A percentile compares a stretch with the other conserved stretches of the same genome.
Evolutionary conservation across 345 rosid species (phyloP).

Genomic region (Eucalyptus sp.): DNA sequence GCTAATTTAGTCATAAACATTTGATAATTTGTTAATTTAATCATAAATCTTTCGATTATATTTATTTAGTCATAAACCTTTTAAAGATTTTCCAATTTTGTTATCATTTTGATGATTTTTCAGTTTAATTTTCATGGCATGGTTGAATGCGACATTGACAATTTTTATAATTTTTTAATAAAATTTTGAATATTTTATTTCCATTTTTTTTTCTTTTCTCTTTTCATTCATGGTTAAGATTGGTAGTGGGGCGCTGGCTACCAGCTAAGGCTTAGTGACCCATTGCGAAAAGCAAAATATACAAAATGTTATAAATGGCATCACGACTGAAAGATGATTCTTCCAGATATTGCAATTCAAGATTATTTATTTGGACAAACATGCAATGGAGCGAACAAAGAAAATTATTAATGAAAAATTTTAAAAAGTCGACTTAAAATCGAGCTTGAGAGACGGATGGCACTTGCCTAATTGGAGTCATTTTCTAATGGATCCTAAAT

Average conservation of each 20-base stretch:
- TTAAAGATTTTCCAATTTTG: accelerated
- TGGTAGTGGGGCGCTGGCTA: accelerated
- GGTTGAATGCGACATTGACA: accelerated
- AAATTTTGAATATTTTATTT: no score
- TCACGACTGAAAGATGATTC: background rate
- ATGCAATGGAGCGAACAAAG: background rate
- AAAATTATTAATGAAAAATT: background rate
- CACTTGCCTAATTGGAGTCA: background rate
- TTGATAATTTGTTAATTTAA: no score
- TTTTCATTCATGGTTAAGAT: background rate
- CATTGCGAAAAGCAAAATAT: accelerated
- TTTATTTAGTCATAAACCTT: no score
- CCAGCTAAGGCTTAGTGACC: accelerated
- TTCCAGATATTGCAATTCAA: accelerated
- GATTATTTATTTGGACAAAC: background rate
- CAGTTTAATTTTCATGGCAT: accelerated
- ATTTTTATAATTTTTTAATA: no score
- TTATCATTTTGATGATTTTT: accelerated
- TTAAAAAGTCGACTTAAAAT: background rate
- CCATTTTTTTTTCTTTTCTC: accelerated
- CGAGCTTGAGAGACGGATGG: background rate
- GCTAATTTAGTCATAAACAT: accelerated
- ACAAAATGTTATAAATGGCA: background rate
- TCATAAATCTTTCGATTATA: accelerated
- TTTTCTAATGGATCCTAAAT: background rate